These are phyloP conservation scores for Ilex aquifolium DNA, from an alignment of 257 asterid genomes.

Conservation along the genomic window DNA sequence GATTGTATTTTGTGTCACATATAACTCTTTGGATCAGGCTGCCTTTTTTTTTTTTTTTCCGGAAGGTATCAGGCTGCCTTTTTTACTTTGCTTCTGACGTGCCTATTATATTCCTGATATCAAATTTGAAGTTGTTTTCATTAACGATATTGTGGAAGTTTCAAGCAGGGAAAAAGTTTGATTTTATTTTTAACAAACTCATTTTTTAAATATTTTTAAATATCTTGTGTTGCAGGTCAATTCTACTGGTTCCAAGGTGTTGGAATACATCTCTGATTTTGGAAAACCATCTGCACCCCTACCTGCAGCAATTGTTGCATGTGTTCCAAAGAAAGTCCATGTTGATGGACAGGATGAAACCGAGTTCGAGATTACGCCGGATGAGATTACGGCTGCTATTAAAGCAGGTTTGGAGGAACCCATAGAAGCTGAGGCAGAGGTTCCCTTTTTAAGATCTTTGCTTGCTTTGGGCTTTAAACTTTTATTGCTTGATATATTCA, in stretches of 20 bases:
- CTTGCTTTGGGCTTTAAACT: background rate
- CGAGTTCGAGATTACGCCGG: slow-evolving; percentile 75
- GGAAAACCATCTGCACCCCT: slow-evolving; percentile 90
- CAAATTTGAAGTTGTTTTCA: background rate
- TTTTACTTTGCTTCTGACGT: too few species aligned
- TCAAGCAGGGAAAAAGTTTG: slow-evolving; percentile 1
- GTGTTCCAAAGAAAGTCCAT: slow-evolving; percentile 80
- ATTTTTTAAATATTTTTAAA: background rate
- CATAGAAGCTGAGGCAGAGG: slow-evolving; percentile 98
- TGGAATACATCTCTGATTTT: slow-evolving; percentile 89
- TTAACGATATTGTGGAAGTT: slow-evolving; percentile 8
- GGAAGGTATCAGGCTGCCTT: too few species aligned
- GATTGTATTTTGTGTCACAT: too few species aligned
- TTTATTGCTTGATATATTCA: background rate
- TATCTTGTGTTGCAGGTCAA: slow-evolving; percentile 50
- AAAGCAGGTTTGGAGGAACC: slow-evolving; percentile 84
- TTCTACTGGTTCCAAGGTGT: slow-evolving; percentile 82
- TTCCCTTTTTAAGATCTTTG: slow-evolving; percentile 10
- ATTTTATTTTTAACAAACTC: background rate
- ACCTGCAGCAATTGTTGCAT: slow-evolving; percentile 98
- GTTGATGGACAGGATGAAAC: slow-evolving; percentile 85
- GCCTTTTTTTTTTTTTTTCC: too few species aligned
- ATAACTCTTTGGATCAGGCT: too few species aligned
- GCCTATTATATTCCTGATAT: too few species aligned
- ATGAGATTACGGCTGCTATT: slow-evolving; percentile 73